A percentile compares a stretch with the other conserved stretches of the same genome.
These are phyloP conservation scores for Geotrichum aggregatum DNA, from an alignment of 1,139 yeast genomes.

Conservation along the genomic window DNA sequence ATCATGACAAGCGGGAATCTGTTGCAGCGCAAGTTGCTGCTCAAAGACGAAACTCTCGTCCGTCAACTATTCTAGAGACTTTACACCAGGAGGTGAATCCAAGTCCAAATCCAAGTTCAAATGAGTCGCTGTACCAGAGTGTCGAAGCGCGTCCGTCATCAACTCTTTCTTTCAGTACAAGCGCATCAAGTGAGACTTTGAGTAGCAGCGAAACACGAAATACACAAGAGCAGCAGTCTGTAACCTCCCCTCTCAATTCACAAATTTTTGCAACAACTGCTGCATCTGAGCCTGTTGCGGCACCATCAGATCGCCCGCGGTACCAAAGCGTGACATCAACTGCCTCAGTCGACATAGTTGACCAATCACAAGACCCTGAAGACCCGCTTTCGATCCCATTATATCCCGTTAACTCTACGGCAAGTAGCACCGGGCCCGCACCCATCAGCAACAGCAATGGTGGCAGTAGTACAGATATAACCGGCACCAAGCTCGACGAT, in stretches of 20 bases:
- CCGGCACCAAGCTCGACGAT: slow-evolving; percentile 4
- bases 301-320: not conserved
- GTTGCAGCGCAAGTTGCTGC: not conserved
- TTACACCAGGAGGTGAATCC: not conserved
- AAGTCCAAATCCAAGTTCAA: not conserved
- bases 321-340: slow-evolving; percentile 3
- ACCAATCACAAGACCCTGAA: slow-evolving; percentile 8
- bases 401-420: not conserved
- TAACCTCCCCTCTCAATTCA: not conserved
- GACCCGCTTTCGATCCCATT: slow-evolving; percentile 7
- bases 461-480: not conserved
- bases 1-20: not conserved
- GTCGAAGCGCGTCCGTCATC: not conserved
- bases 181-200: not conserved
- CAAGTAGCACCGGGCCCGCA: slow-evolving; percentile 2
- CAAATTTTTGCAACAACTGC: not conserved
- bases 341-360: slow-evolving; percentile 12
- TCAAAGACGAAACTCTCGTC: not conserved
- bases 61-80: not conserved
- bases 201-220: not conserved
- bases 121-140: too few relatives aligned
- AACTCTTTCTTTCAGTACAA: not conserved
- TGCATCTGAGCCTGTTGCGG: not conserved
- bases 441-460: not conserved
- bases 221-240: not conserved